These are phyloP conservation scores for Coemansia furcata DNA, from an alignment of 192 early-diverging fungal species.

Conservation along the genomic window DNA sequence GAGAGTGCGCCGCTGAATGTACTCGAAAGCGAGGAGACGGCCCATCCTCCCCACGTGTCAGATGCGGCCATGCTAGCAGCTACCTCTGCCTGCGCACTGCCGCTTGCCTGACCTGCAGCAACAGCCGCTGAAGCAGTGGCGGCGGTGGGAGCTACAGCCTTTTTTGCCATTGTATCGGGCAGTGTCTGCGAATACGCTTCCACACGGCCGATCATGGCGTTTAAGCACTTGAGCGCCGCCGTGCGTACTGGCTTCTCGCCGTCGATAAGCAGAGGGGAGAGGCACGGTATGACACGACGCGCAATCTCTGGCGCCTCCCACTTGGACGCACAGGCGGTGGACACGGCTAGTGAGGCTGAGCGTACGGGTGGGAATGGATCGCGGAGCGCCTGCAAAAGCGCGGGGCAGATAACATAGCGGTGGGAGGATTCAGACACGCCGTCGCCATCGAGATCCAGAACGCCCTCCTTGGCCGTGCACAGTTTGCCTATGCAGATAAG, in stretches of 20 bases:
- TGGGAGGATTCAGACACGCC: constrained; percentile 70
- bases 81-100: constrained; percentile 17
- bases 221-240: constrained; percentile 78
- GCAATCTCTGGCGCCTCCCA: constrained; percentile 68
- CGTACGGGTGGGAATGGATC: constrained; percentile 89
- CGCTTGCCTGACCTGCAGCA: constrained; percentile 5
- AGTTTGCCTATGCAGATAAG: constrained; percentile 95
- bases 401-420: constrained; percentile 77
- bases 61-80: constrained; percentile 53
- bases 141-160: constrained; percentile 11
- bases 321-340: constrained; percentile 70
- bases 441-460: constrained; percentile 21
- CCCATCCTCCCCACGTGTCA: constrained; percentile 84
- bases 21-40: constrained; percentile 73
- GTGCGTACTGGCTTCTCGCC: constrained; percentile 64
- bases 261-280: constrained; percentile 51
- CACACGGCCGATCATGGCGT: constrained; percentile 64
- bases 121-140: constrained; percentile 7
- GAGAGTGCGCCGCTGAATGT: constrained; percentile 43
- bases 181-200: constrained; percentile 68
- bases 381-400: constrained; percentile 75
- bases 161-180: constrained; percentile 60
- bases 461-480: constrained; percentile 57
- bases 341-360: constrained; percentile 74
- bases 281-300: constrained; percentile 68